Evolutionary conservation across 768 basidiomycete species (phyloP).

Genomic region (Termitomyces titanicus): DNA sequence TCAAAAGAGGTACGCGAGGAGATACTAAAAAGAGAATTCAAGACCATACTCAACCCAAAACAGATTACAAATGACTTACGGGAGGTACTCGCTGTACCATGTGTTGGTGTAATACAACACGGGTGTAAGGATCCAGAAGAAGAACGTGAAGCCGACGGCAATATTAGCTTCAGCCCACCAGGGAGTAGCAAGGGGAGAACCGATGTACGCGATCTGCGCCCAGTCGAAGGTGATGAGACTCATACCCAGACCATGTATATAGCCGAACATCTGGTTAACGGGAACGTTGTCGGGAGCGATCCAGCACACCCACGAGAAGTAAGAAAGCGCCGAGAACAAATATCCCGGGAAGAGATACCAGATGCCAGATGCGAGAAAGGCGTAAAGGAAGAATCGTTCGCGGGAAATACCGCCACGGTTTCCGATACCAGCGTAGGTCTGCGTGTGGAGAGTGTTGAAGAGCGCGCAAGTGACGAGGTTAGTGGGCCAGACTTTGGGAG

Average conservation of each 20-base stretch:
- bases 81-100: slow-evolving; percentile 56
- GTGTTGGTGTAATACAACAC: slow-evolving; percentile 65
- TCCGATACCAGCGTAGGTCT: slow-evolving; percentile 64
- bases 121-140: slow-evolving; percentile 71
- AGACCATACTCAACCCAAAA: not conserved
- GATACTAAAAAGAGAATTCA: slow-evolving; percentile 32
- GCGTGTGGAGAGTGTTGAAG: slow-evolving; percentile 81
- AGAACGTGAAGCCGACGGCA: slow-evolving; percentile 55
- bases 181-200: slow-evolving; percentile 71
- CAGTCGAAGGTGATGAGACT: slow-evolving; percentile 80
- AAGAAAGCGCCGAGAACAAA: slow-evolving; percentile 61
- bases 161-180: slow-evolving; percentile 85
- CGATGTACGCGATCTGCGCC: slow-evolving; percentile 70
- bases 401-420: slow-evolving; percentile 64
- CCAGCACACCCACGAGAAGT: slow-evolving; percentile 60
- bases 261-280: slow-evolving; percentile 78
- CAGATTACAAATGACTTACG: slow-evolving; percentile 29
- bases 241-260: slow-evolving; percentile 60
- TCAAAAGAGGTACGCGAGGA: slow-evolving; percentile 65
- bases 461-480: slow-evolving; percentile 70
- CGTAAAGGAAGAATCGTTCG: slow-evolving; percentile 73
- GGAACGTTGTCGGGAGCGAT: slow-evolving; percentile 65
- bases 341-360: slow-evolving; percentile 79
- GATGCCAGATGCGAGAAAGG: slow-evolving; percentile 48
- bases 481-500: slow-evolving; percentile 67